A percentile compares a stretch with the other conserved stretches of the same genome.
phyloP scores from a whole-genome alignment of 257 asterid genomes.

The Misopates orontium region DNA sequence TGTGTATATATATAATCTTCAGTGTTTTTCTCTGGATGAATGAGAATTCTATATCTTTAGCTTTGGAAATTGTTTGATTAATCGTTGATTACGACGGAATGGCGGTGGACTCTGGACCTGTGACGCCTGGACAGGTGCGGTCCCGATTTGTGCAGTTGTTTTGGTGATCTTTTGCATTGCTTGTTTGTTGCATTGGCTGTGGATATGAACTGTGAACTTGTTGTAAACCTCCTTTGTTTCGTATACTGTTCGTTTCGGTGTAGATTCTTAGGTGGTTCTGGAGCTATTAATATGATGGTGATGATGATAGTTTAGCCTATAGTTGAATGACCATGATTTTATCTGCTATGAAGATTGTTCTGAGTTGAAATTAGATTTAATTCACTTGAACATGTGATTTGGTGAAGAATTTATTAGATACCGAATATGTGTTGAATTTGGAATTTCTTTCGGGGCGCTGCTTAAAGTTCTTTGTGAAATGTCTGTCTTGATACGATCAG shows the following conservation, averaged over 20 bases:
- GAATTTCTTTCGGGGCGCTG: too few relatives aligned
- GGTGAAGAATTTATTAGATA: too few relatives aligned
- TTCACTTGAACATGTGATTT: too few relatives aligned
- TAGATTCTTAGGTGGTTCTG: constrained; percentile 15
- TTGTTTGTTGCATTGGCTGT: too few relatives aligned
- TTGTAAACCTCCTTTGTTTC: too few relatives aligned
- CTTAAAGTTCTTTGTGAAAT: too few relatives aligned
- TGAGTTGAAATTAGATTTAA: not conserved
- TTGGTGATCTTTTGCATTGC: not conserved
- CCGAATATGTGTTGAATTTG: too few relatives aligned
- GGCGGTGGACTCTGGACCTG: constrained; percentile 70
- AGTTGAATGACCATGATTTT: too few relatives aligned
- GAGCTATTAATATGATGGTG: too few relatives aligned
- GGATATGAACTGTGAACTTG: too few relatives aligned
- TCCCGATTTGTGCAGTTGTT: too few relatives aligned
- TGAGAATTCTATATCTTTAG: constrained; percentile 36
- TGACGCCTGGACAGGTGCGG: constrained; percentile 75
- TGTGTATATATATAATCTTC: constrained; percentile 24
- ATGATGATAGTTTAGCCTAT: not conserved
- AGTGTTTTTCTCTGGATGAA: constrained; percentile 23
- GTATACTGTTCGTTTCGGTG: not conserved
- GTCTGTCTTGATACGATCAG: not conserved
- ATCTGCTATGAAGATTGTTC: too few relatives aligned
- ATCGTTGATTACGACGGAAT: constrained; percentile 30
- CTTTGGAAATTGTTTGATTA: constrained; percentile 31